Evolutionary conservation across 2,329 filamentous ascomycete species (phyloP).

Genomic region (Ophiostoma tasmaniense): DNA sequence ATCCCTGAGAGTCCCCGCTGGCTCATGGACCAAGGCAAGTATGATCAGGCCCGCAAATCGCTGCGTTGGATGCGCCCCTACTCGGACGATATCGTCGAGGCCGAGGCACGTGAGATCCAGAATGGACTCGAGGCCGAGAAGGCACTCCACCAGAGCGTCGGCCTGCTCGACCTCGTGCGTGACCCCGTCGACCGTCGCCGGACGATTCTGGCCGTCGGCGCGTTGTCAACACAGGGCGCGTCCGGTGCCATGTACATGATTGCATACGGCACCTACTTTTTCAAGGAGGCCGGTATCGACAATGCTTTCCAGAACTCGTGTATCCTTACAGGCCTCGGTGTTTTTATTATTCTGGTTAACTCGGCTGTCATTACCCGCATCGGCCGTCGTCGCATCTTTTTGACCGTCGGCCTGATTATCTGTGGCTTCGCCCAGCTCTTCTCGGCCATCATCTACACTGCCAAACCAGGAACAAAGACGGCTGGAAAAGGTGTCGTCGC

Average conservation of each 20-base stretch:
- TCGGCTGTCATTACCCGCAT: slow-evolving; percentile 43
- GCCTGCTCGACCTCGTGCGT: slow-evolving; percentile 39
- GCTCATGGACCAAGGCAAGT: slow-evolving; percentile 31
- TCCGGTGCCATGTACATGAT: slow-evolving; percentile 50
- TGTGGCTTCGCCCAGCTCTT: slow-evolving; percentile 48
- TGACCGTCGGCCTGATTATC: slow-evolving; percentile 41
- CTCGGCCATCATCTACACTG: slow-evolving; percentile 43
- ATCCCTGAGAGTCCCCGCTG: slow-evolving; percentile 36
- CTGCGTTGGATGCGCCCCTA: slow-evolving; percentile 30
- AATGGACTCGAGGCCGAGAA: slow-evolving; percentile 30
- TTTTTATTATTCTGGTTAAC: slow-evolving; percentile 47
- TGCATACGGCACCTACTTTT: slow-evolving; percentile 51
- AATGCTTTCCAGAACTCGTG: slow-evolving; percentile 49
- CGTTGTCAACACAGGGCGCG: slow-evolving; percentile 43
- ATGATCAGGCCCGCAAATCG: slow-evolving; percentile 28
- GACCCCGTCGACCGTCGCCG: slow-evolving; percentile 45
- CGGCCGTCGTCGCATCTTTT: slow-evolving; percentile 45
- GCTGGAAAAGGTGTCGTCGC: slow-evolving; percentile 43
- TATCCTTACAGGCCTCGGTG: slow-evolving; percentile 45
- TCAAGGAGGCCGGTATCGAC: slow-evolving; percentile 48
- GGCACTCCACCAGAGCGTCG: slow-evolving; percentile 26
- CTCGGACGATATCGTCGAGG: slow-evolving; percentile 25
- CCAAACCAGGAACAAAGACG: slow-evolving; percentile 29
- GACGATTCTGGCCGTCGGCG: slow-evolving; percentile 39
- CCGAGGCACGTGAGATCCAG: slow-evolving; percentile 32